Evolutionary conservation across 2,329 filamentous ascomycete species (phyloP).

Genomic region (Cryphonectria carpinicola): DNA sequence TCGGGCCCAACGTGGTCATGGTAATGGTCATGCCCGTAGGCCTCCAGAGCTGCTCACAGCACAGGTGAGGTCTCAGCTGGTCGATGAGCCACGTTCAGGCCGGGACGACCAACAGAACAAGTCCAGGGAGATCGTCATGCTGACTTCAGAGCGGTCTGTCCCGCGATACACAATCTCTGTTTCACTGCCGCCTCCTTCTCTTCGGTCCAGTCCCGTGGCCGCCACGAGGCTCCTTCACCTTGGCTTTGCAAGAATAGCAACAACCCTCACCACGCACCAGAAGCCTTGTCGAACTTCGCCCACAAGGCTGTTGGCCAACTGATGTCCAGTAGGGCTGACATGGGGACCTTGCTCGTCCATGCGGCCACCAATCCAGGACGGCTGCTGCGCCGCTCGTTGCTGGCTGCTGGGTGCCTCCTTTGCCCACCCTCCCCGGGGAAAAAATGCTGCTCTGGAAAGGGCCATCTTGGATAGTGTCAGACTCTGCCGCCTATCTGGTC

Average conservation of each 20-base stretch:
- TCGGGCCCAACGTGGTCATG: neutral
- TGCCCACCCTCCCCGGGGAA: neutral
- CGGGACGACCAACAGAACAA: neutral
- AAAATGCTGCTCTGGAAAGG: neutral
- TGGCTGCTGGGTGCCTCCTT: neutral
- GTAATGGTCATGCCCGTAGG: neutral
- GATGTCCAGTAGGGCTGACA: constrained; percentile 13
- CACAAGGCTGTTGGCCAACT: constrained; percentile 14
- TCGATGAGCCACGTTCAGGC: neutral
- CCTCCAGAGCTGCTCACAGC: neutral
- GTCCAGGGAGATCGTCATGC: neutral
- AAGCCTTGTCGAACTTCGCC: constrained; percentile 10
- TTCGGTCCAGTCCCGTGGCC: neutral
- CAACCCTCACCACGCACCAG: neutral
- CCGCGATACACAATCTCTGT: neutral
- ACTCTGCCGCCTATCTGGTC: neutral
- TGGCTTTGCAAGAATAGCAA: constrained; percentile 7
- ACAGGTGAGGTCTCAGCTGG: neutral
- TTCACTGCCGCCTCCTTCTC: constrained; percentile 2
- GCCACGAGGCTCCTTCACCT: constrained; percentile 3
- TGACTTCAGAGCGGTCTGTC: constrained; percentile 1
- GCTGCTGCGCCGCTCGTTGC: constrained; percentile 9
- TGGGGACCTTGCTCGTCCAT: neutral
- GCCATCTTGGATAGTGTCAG: neutral
- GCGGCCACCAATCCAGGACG: constrained; percentile 1